Percentiles rank a stretch among this genome's conserved stretches.
Evolutionary conservation across 257 asterid genomes (phyloP).

Genomic region (Nicotiana undulata): DNA sequence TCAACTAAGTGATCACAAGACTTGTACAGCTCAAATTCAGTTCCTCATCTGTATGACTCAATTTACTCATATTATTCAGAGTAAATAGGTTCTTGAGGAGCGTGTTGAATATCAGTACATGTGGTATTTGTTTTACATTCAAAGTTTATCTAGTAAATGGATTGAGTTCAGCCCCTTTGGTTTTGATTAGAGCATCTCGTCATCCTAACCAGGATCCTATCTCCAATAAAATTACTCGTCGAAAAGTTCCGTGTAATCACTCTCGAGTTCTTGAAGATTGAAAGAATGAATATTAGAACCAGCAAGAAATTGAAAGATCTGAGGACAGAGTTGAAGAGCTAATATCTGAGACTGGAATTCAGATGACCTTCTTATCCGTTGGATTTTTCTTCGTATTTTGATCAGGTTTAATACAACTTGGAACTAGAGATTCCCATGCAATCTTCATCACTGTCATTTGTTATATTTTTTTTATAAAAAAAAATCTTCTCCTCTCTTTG

Average conservation of each 20-base stretch:
- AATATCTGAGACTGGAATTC: conserved; percentile 51
- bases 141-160: not conserved
- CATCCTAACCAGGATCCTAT: not conserved
- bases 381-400: conserved; percentile 15
- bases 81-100: conserved; percentile 5
- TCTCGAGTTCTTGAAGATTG: conserved; percentile 70
- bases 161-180: not conserved
- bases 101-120: not conserved
- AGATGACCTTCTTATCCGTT: not conserved
- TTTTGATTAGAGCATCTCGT: not conserved
- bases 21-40: conserved; percentile 26
- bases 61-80: not conserved
- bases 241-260: conserved; percentile 60
- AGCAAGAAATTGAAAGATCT: conserved; percentile 71
- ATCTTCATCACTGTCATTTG: conserved; percentile 37
- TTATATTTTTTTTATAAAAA: not conserved
- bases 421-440: conserved; percentile 44
- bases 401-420: conserved; percentile 41
- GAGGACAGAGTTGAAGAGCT: conserved; percentile 61
- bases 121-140: not conserved
- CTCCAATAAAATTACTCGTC: not conserved
- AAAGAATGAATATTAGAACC: conserved; percentile 66
- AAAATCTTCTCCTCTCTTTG: not conserved
- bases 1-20: not conserved
- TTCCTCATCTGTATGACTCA: not conserved